phyloP scores from a whole-genome alignment of 2,329 filamentous ascomycete genomes.

The Colletotrichum viniferum region DNA sequence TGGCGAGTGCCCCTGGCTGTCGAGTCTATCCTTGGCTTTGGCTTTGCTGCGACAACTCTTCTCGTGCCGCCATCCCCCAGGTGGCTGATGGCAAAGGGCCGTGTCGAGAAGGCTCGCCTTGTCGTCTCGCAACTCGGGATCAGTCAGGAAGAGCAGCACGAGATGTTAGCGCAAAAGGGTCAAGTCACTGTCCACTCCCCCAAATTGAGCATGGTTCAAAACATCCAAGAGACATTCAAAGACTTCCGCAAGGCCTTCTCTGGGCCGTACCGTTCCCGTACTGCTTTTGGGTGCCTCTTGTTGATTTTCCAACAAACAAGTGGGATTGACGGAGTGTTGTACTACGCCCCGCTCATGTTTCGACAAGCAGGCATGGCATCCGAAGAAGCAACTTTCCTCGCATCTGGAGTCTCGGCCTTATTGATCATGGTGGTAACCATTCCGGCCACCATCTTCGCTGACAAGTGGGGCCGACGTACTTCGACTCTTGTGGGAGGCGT shows the following conservation, averaged over 20 bases:
- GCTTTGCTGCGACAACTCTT: constrained; percentile 29
- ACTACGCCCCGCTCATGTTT: constrained; percentile 66
- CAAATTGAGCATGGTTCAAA: constrained; percentile 31
- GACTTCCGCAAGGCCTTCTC: constrained; percentile 28
- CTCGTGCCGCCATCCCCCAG: constrained; percentile 57
- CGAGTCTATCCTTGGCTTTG: constrained; percentile 37
- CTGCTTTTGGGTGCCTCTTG: constrained; percentile 60
- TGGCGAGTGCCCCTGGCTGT: constrained; percentile 59
- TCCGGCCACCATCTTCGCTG: constrained; percentile 57
- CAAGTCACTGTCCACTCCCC: constrained; percentile 25
- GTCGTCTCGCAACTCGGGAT: not conserved
- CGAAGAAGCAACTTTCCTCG: constrained; percentile 57
- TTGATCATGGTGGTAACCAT: constrained; percentile 61
- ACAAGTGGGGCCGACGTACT: constrained; percentile 59
- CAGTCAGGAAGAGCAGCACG: not conserved
- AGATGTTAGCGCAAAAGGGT: not conserved
- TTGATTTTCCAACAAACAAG: constrained; percentile 59
- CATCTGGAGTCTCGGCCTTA: constrained; percentile 62
- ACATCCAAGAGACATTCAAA: constrained; percentile 28
- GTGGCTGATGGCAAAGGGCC: constrained; percentile 54
- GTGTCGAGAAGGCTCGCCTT: constrained; percentile 45
- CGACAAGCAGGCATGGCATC: constrained; percentile 61
- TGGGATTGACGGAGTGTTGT: constrained; percentile 66
- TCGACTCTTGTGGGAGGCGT: constrained; percentile 58
- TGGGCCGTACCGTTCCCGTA: constrained; percentile 44